phyloP scores from a whole-genome alignment of 805 yeast genomes.

The Wickerhamomyces strasburgensis region DNA sequence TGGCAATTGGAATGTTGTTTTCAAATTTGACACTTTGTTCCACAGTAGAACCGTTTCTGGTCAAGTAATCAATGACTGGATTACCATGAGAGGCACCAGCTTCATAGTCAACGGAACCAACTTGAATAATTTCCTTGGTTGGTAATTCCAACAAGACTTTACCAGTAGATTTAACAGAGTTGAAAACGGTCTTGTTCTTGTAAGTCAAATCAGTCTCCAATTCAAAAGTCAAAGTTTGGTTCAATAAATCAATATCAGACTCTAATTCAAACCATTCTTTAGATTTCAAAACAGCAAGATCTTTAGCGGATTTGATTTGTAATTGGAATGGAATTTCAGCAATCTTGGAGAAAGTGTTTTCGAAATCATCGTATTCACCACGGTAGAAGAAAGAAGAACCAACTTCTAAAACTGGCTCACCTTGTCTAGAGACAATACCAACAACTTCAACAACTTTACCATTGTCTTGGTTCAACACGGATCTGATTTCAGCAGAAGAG shows the following conservation, averaged over 20 bases:
- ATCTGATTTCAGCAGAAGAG: slow-evolving; percentile 76
- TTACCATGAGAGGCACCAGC: slow-evolving; percentile 95
- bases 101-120: slow-evolving; percentile 79
- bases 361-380: slow-evolving; percentile 83
- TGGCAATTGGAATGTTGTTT: slow-evolving; percentile 79
- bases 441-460: slow-evolving; percentile 96
- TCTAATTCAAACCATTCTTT: slow-evolving; percentile 97
- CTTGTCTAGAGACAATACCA: slow-evolving; percentile 78
- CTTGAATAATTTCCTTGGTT: slow-evolving; percentile 79
- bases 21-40: slow-evolving; percentile 93
- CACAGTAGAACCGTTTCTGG: slow-evolving; percentile 86
- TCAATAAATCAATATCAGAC: slow-evolving; percentile 63
- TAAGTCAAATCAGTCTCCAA: slow-evolving; percentile 78
- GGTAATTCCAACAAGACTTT: slow-evolving; percentile 83
- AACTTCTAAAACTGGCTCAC: slow-evolving; percentile 84
- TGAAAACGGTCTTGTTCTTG: slow-evolving; percentile 70
- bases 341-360: slow-evolving; percentile 86
- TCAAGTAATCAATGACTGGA: slow-evolving; percentile 92
- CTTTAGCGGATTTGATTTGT: slow-evolving; percentile 68
- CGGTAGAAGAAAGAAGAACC: slow-evolving; percentile 94
- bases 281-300: slow-evolving; percentile 86
- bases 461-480: slow-evolving; percentile 84
- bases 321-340: slow-evolving; percentile 86
- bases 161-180: slow-evolving; percentile 81
- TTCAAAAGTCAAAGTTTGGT: slow-evolving; percentile 82